A percentile compares a stretch with the other conserved stretches of the same genome.
Conservation (phyloP, 2,329 filamentous ascomycete genomes). For the Calonectria pteridis region DNA sequence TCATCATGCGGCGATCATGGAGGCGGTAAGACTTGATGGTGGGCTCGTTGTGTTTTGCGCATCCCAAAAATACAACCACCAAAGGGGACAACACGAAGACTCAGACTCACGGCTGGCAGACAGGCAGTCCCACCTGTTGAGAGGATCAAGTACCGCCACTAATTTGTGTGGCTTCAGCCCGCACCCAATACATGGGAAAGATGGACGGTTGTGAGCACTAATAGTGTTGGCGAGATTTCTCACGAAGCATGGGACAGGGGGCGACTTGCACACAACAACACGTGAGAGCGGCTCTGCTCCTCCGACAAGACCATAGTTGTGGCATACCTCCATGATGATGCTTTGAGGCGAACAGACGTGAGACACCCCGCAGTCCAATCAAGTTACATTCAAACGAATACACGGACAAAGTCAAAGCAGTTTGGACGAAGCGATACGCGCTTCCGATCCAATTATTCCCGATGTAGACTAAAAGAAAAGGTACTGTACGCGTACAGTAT, state of each 20-base stretch:
- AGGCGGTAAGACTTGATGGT: conserved; percentile 25
- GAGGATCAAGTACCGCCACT: conserved; percentile 16
- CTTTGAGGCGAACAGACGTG: neutral
- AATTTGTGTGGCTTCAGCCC: conserved; percentile 29
- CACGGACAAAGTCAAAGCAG: conserved; percentile 6
- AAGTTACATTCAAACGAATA: neutral
- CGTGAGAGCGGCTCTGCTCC: conserved; percentile 8
- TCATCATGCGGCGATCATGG: conserved; percentile 16
- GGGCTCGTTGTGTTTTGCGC: conserved; percentile 25
- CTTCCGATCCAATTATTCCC: neutral
- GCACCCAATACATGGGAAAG: conserved; percentile 29
- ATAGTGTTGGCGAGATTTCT: neutral
- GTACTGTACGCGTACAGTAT: conserved; percentile 22
- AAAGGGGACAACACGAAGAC: conserved; percentile 14
- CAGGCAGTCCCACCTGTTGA: conserved; percentile 1
- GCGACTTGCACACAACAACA: conserved; percentile 14
- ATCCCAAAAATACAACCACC: conserved; percentile 19
- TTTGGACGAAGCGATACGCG: conserved; percentile 18
- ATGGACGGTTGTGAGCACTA: conserved; percentile 29
- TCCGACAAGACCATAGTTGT: neutral
- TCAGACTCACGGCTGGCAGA: neutral
- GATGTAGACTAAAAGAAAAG: neutral
- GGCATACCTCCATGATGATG: neutral
- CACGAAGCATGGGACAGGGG: conserved; percentile 29
- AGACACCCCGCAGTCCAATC: neutral